These are phyloP conservation scores for Fusarium longipes DNA, from an alignment of 2,329 filamentous ascomycete species.

Conservation along the genomic window DNA sequence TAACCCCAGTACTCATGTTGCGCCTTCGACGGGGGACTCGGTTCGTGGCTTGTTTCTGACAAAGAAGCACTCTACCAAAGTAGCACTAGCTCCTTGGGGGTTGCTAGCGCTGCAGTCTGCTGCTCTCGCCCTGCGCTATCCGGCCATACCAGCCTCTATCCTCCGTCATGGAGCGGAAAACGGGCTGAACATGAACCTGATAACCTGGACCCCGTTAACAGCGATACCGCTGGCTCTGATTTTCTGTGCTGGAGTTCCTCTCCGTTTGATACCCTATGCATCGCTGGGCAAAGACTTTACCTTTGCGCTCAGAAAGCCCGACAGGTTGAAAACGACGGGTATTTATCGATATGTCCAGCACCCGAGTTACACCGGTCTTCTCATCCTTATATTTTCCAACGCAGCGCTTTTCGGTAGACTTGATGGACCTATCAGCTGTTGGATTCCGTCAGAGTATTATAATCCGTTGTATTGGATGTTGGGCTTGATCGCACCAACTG, in stretches of 20 bases:
- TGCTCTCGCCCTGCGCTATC: slow-evolving; percentile 34
- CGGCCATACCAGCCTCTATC: slow-evolving; percentile 38
- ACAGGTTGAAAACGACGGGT: slow-evolving; percentile 58
- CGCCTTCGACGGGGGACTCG: slow-evolving; percentile 34
- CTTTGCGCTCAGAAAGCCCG: slow-evolving; percentile 61
- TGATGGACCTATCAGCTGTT: slow-evolving; percentile 56
- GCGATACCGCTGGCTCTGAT: slow-evolving; percentile 51
- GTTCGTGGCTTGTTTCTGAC: slow-evolving; percentile 46
- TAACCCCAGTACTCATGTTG: slow-evolving; percentile 39
- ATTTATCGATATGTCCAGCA: slow-evolving; percentile 64
- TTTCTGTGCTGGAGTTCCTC: slow-evolving; percentile 47
- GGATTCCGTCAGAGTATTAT: slow-evolving; percentile 47
- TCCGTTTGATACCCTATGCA: slow-evolving; percentile 54
- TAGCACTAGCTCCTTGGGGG: slow-evolving; percentile 40
- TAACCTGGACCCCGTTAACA: slow-evolving; percentile 54
- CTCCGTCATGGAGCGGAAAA: slow-evolving; percentile 49
- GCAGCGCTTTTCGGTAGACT: slow-evolving; percentile 50
- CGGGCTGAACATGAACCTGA: slow-evolving; percentile 45
- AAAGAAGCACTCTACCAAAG: slow-evolving; percentile 39
- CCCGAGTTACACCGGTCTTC: slow-evolving; percentile 61
- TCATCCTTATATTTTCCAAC: slow-evolving; percentile 51
- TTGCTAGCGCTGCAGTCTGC: slow-evolving; percentile 39
- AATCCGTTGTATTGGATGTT: background rate
- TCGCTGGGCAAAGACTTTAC: slow-evolving; percentile 64
- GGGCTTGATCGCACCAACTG: slow-evolving; percentile 1